A percentile compares a stretch with the other conserved stretches of the same genome.
phyloP scores from a whole-genome alignment of 768 basidiomycete species.

The Lyophyllum decastes region DNA sequence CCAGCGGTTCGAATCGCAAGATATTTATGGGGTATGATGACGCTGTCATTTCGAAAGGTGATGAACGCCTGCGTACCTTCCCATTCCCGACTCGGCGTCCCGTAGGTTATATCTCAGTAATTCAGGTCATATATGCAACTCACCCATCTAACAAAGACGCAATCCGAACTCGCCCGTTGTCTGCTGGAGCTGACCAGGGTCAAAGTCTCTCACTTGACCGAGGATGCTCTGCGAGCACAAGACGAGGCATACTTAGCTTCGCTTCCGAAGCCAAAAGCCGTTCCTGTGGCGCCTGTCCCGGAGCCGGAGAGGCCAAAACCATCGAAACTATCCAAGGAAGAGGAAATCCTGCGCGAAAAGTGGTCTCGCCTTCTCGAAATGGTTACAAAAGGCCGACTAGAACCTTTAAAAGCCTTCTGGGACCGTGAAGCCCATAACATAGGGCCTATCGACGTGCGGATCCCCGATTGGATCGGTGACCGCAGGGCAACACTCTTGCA shows the following conservation, averaged over 20 bases:
- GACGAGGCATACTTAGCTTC: constrained; percentile 91
- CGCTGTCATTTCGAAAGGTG: constrained; percentile 74
- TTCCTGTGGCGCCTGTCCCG: constrained; percentile 31
- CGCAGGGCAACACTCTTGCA: constrained; percentile 72
- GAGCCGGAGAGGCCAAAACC: constrained; percentile 49
- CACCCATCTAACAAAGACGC: constrained; percentile 56
- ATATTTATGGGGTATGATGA: constrained; percentile 92
- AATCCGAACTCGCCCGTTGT: constrained; percentile 86
- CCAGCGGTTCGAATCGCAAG: constrained; percentile 81
- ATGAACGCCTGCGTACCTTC: constrained; percentile 83
- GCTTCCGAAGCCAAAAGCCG: constrained; percentile 75
- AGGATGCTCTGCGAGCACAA: constrained; percentile 78
- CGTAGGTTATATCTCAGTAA: constrained; percentile 44
- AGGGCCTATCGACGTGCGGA: constrained; percentile 58
- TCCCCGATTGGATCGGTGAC: constrained; percentile 75
- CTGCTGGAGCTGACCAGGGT: constrained; percentile 82
- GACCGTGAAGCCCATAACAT: constrained; percentile 64
- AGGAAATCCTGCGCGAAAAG: constrained; percentile 76
- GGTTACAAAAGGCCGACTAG: constrained; percentile 82
- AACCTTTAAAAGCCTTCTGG: constrained; percentile 80
- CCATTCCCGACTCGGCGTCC: constrained; percentile 97
- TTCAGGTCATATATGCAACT: neutral
- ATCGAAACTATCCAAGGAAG: constrained; percentile 75
- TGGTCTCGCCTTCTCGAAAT: constrained; percentile 89
- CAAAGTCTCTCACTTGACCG: constrained; percentile 85